Base-by-base conservation (phyloP, 768 basidiomycete species). In the Mycena leptocephala region DNA sequence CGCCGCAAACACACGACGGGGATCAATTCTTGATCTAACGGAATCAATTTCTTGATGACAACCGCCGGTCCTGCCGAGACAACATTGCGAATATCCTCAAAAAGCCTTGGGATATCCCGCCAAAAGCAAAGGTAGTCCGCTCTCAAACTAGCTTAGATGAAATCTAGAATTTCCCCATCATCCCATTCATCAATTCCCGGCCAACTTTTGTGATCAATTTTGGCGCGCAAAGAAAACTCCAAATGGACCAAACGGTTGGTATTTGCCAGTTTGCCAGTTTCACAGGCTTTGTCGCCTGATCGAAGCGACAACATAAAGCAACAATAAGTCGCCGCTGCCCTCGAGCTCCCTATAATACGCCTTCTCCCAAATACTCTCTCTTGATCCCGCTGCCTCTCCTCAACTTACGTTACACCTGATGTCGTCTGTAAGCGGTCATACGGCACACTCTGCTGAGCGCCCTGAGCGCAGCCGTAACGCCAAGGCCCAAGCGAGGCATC, bases 381-480 rank as follows among this genome's bases (percentile, higher is more conserved):
- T 81, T 84, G 87, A 88, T 87, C 88, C 90, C 88, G 88, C 89
- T 88, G 82, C 87, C 82, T 79, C 87, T 86, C 87, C 87, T 84
- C 84, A 81, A 86, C 79, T 89, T 90, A 90, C 89, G 89, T 90
- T 82, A 89, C 41, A 82, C 86, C 83, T 88, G 86, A 92, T 92
- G 90, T 91, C 92, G 83, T 90, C 91, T 83, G 86, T 90, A 83
- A 88, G 88, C 78, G 86, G 88, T 82, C 88, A 91, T 88, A 86
- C 91, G 86, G 87, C 85, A 84, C 86, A 87, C 82, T 66, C 88
- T 81, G 93, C 88, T 81, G 93, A 94, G 85, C 91, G 91, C 83
- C 94, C 94, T 88, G 94, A 95, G 86, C 93, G 94, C 79, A 94
- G 93, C 90, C 93, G 95, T 88, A 95, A 95, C 87, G 94, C 94